A percentile compares a stretch with the other conserved stretches of the same genome.
phyloP scores from a whole-genome alignment of 768 basidiomycete genomes.

The Tricholoma saponaceum region DNA sequence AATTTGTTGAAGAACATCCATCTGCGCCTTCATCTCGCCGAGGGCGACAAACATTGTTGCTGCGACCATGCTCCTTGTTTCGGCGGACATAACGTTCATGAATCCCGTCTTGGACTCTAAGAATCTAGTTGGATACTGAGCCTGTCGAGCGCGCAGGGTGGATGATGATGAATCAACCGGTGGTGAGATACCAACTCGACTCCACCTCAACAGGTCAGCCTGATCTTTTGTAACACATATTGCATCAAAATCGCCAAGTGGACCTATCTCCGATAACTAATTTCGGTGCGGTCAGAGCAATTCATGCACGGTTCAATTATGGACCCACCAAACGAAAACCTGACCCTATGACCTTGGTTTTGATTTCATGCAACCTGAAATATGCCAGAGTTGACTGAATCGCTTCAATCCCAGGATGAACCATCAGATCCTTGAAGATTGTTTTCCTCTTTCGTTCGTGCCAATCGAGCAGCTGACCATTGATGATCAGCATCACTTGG shows the following conservation, averaged over 20 bases:
- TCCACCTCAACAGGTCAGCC: conserved; percentile 29
- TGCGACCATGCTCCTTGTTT: conserved; percentile 27
- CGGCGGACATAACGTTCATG: conserved; percentile 31
- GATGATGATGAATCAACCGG: conserved; percentile 23
- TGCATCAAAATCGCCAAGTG: conserved; percentile 38
- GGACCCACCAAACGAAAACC: conserved; percentile 37
- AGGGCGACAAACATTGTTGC: conserved; percentile 31
- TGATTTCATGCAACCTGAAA: conserved; percentile 35
- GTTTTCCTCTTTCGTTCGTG: conserved; percentile 33
- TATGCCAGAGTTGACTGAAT: conserved; percentile 44
- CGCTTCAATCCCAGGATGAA: conserved; percentile 41
- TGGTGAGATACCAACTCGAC: conserved; percentile 22
- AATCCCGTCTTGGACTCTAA: conserved; percentile 29
- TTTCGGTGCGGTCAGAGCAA: conserved; percentile 8
- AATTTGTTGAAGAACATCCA: conserved; percentile 34
- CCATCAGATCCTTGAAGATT: conserved; percentile 16
- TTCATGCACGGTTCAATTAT: neutral
- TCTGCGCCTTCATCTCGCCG: conserved; percentile 27
- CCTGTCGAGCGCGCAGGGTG: conserved; percentile 31
- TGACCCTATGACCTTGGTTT: conserved; percentile 36
- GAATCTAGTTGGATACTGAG: conserved; percentile 33
- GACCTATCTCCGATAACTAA: conserved; percentile 39
- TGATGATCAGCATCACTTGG: neutral
- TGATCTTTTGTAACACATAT: conserved; percentile 39
- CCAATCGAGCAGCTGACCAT: conserved; percentile 35